Base-by-base conservation (phyloP, 1,284 basidiomycete species). In the Leccinum angustisporum region DNA sequence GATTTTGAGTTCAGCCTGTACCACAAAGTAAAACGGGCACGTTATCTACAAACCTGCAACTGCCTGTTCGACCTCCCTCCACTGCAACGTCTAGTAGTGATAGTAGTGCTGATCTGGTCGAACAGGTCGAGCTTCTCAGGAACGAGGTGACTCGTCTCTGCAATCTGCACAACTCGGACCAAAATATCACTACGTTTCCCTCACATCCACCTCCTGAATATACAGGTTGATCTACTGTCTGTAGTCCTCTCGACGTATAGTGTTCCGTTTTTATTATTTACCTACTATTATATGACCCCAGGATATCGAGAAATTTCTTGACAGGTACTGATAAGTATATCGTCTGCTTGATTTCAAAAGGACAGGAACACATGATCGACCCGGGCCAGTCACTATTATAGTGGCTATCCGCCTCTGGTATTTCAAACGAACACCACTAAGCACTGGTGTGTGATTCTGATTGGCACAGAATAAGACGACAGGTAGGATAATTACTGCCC, bases 111-210 rank as follows among this genome's bases (percentile, higher is more conserved):
- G 31, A 7, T 5, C 30, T 68, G 1, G 1, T 18, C 2, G 55
- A 52, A 21, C 55, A 68, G 10, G 57, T 69, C 16, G 60, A 38
- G 8, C n/a, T 16, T 4, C 57, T 69, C 0, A 59, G 67, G 27
- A 59, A 48, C 6, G 69, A 68, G 18, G 58, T 71, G 0, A 48
- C 57, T 27, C 65, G 38, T 34, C 62, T 68, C 8, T 57, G 58
- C 13, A 4, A 55, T 9, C 7, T 61, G 3, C 63, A 36, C 1
- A n/a, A 3, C 11, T 6, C 25, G 27, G 30, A 53, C 30, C 51
- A 11, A 30, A 7, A 31, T 53, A 7, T 5, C 9, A 2, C 9
- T 2, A 11, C 1, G 21, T 18, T 51, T 4, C 31, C 4, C 1
- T 27, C 14, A 13, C 55, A 60, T 3, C 25, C 50, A 51, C 50